Evolutionary conservation across 257 asterid genomes (phyloP).

Genomic region (Nemophila menziesii): DNA sequence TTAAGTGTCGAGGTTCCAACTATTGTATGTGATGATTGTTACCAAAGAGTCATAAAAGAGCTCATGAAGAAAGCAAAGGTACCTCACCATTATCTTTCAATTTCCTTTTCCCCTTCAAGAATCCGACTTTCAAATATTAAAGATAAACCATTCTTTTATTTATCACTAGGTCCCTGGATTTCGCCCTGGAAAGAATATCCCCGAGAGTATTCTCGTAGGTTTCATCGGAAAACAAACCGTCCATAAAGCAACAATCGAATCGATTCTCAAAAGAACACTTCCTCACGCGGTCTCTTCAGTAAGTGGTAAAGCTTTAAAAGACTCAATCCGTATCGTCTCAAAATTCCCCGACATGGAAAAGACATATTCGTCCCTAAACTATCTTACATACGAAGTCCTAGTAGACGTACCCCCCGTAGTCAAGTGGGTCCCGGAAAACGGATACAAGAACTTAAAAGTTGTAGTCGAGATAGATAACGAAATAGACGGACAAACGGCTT

Average conservation of each 20-base stretch:
- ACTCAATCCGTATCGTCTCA: slow-evolving; percentile 70
- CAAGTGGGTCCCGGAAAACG: slow-evolving; percentile 82
- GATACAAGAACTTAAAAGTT: slow-evolving; percentile 81
- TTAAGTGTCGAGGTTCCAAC: slow-evolving; percentile 86
- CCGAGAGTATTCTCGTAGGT: slow-evolving; percentile 62
- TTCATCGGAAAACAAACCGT: slow-evolving; percentile 54
- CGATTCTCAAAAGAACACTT: slow-evolving; percentile 90
- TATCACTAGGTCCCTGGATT: slow-evolving; percentile 82
- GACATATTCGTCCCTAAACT: slow-evolving; percentile 47
- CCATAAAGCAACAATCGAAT: slow-evolving; percentile 68
- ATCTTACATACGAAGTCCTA: slow-evolving; percentile 66
- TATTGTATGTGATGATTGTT: slow-evolving; percentile 70
- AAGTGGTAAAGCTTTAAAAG: slow-evolving; percentile 79
- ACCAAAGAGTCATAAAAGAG: slow-evolving; percentile 51
- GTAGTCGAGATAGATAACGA: slow-evolving; percentile 86
- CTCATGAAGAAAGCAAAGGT: slow-evolving; percentile 66
- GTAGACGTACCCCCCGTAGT: slow-evolving; percentile 87
- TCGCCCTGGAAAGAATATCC: slow-evolving; percentile 89
- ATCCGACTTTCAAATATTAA: neutral
- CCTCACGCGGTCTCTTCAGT: slow-evolving; percentile 95
- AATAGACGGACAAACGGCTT: slow-evolving; percentile 62
- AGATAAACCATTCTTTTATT: slow-evolving; percentile 2
- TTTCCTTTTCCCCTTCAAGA: neutral
- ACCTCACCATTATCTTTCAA: neutral
- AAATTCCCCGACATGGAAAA: slow-evolving; percentile 74